Conservation (phyloP, 2,329 filamentous ascomycete species). For the Aspergillus tanneri region DNA sequence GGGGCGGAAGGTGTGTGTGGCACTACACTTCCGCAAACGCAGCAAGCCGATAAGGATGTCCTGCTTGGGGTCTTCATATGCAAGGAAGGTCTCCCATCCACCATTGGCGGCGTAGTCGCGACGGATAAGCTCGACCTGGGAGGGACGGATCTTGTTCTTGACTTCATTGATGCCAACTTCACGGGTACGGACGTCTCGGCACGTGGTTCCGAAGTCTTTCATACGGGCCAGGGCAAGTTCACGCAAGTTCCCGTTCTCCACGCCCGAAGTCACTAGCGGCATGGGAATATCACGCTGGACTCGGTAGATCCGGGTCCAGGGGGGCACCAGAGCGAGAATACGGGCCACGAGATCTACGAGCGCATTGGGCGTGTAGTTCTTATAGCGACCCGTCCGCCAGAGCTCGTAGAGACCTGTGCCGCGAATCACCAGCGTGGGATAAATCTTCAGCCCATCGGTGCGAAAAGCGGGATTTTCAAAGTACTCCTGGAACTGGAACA, state of each 20-base stretch:
- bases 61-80: slow-evolving; percentile 97
- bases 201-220: slow-evolving; percentile 98
- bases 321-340: slow-evolving; percentile 91
- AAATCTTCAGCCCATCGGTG: slow-evolving; percentile 96
- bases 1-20: slow-evolving; percentile 86
- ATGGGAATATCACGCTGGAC: slow-evolving; percentile 99
- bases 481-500: slow-evolving; percentile 96
- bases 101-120: slow-evolving; percentile 93
- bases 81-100: slow-evolving; percentile 97
- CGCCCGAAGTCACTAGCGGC: slow-evolving; percentile 96
- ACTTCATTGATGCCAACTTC: slow-evolving; percentile 99
- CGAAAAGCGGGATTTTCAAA: slow-evolving; percentile 95
- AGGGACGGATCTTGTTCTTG: slow-evolving; percentile 96
- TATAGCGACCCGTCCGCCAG: slow-evolving; percentile 94
- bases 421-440: slow-evolving; percentile 93
- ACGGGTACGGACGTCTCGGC: slow-evolving; percentile 90
- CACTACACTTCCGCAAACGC: slow-evolving; percentile 83
- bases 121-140: slow-evolving; percentile 91
- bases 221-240: slow-evolving; percentile 93
- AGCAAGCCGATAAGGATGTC: slow-evolving; percentile 93
- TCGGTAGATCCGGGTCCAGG: slow-evolving; percentile 97
- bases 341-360: slow-evolving; percentile 92
- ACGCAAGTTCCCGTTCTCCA: slow-evolving; percentile 94
- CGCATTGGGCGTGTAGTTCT: slow-evolving; percentile 97
- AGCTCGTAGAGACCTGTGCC: slow-evolving; percentile 95